Evolutionary conservation across 148 eudicot species (phyloP), one percentile per base, ranked within the genome.

Genomic region (Amaranthus cruentus): DNA sequence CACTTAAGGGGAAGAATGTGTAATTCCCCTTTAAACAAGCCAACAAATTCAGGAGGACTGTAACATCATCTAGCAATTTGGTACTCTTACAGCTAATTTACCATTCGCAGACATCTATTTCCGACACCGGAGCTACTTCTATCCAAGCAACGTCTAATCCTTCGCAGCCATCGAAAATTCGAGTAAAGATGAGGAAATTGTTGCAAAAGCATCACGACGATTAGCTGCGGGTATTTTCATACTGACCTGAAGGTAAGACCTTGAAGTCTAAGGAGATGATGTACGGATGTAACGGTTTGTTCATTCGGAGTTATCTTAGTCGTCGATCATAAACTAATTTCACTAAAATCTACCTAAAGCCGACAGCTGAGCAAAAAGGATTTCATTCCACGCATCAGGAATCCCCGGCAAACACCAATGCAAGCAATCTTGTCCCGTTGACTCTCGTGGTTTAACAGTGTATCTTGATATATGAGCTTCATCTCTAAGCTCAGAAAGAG

Each of bases 401-500:
- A 90, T 73, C 56, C 96, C 96, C 4, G 96, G 96, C 56, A 90
- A 78, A 74, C 92, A 90, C 96, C 96, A 90, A 73, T 88, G 96
- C 81, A 90, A 78, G 80, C 96, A 90, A 82, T 90, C 92, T 68
- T 88, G 88, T 6, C 92, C 90, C 1, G 87, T 85, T 10, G 66
- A 43, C 55, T 21, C 90, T 28, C 70, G 50, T 18, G 83, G 82
- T 77, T 75, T 85, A 62, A 90, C 80, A 44, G 87, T 85, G 76
- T 90, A 85, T 15, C 86, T 75, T 4, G 96, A 90, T 69, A 90
- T 80, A 66, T 88, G 92, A 14, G 87, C 92, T 78, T 90, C 92
- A 46, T 90, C 96, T 84, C 92, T 83, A 67, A 88, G 82, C 83
- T 90, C 75, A 11, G 96, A 90, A 55, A 87, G 78, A 47, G 84